Conservation (phyloP, 306 rosid species). For the Calophaca sinica region DNA sequence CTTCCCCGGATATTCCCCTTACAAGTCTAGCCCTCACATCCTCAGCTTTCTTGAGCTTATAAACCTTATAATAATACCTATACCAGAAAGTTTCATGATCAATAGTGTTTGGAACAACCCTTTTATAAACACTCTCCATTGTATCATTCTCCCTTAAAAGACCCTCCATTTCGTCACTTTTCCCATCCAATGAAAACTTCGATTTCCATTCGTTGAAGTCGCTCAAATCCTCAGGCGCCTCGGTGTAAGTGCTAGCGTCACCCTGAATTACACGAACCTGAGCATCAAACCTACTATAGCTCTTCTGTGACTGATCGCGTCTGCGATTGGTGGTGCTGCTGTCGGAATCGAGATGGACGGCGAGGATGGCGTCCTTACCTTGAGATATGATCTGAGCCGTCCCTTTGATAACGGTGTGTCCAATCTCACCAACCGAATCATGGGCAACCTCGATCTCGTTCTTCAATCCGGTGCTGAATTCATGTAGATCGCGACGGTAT, state of each 20-base stretch:
- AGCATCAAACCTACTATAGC: slow-evolving; percentile 74
- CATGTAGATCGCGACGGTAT: slow-evolving; percentile 90
- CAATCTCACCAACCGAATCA: slow-evolving; percentile 81
- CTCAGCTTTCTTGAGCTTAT: slow-evolving; percentile 73
- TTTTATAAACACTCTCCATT: slow-evolving; percentile 58
- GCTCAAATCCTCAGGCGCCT: slow-evolving; percentile 73
- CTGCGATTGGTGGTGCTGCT: slow-evolving; percentile 47
- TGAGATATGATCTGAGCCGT: slow-evolving; percentile 84
- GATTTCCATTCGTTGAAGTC: slow-evolving; percentile 68
- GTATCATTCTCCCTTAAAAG: slow-evolving; percentile 65
- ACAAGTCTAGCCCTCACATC: slow-evolving; percentile 74
- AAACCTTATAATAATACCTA: slow-evolving; percentile 77
- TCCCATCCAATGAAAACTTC: slow-evolving; percentile 62
- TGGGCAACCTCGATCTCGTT: slow-evolving; percentile 92
- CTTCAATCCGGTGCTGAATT: slow-evolving; percentile 74
- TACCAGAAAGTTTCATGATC: slow-evolving; percentile 75
- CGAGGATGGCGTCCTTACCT: slow-evolving; percentile 72
- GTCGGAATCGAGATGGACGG: slow-evolving; percentile 66
- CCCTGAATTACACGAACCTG: slow-evolving; percentile 71
- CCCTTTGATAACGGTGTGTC: slow-evolving; percentile 76
- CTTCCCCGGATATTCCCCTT: slow-evolving; percentile 66
- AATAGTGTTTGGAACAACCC: slow-evolving; percentile 62
- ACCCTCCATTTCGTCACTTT: slow-evolving; percentile 62
- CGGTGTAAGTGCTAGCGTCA: slow-evolving; percentile 68
- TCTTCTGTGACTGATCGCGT: slow-evolving; percentile 32